Percentiles rank a stretch among this genome's conserved stretches.
Conservation (phyloP, 768 basidiomycete species). For the Tylopilus balloui region DNA sequence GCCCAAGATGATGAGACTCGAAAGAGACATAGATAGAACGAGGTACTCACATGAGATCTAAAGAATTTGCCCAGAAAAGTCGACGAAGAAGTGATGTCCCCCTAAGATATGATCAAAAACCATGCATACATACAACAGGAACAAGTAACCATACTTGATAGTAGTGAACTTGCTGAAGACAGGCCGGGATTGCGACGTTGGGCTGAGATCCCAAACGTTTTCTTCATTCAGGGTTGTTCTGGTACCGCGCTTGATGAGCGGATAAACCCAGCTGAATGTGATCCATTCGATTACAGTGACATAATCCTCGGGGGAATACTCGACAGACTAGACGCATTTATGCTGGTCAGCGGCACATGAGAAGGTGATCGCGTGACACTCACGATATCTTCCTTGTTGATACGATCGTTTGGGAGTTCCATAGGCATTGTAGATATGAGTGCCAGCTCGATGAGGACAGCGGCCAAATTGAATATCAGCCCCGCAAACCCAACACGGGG, state of each 20-base stretch:
- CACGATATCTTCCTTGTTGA: slow-evolving; percentile 59
- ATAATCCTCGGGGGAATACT: slow-evolving; percentile 63
- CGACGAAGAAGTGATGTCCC: slow-evolving; percentile 36
- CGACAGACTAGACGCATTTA: slow-evolving; percentile 20
- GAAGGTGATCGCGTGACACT: slow-evolving; percentile 22
- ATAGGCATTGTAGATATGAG: slow-evolving; percentile 63
- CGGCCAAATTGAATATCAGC: slow-evolving; percentile 41
- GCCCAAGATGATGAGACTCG: background rate
- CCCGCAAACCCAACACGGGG: slow-evolving; percentile 20
- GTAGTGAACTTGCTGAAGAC: slow-evolving; percentile 48
- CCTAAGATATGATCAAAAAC: slow-evolving; percentile 10
- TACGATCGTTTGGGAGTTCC: slow-evolving; percentile 50
- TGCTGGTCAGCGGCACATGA: background rate
- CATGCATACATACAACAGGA: background rate
- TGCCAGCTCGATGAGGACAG: slow-evolving; percentile 39
- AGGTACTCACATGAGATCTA: slow-evolving; percentile 37
- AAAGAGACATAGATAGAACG: background rate
- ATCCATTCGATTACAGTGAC: slow-evolving; percentile 67
- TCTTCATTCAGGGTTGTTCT: slow-evolving; percentile 57
- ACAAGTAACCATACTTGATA: slow-evolving; percentile 15
- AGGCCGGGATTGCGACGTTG: slow-evolving; percentile 60
- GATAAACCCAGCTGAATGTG: slow-evolving; percentile 68
- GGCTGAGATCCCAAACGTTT: slow-evolving; percentile 70
- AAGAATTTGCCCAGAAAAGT: slow-evolving; percentile 43
- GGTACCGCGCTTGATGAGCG: slow-evolving; percentile 51